Evolutionary conservation across 2,329 filamentous ascomycete species (phyloP).

Genomic region (Colletotrichum spinosum): DNA sequence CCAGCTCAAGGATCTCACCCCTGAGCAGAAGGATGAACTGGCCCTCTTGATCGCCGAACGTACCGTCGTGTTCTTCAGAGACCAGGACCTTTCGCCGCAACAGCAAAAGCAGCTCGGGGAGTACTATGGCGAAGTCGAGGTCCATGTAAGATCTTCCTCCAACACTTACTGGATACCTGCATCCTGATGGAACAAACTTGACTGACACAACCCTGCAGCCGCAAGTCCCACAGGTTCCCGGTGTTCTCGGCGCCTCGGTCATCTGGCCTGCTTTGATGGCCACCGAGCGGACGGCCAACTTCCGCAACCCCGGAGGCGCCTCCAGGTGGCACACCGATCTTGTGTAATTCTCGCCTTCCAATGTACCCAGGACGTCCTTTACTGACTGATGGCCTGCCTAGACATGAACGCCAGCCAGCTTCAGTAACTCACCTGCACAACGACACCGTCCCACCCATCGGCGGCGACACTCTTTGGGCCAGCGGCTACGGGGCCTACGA

Average conservation of each 20-base stretch:
- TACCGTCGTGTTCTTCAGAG: slow-evolving; percentile 75
- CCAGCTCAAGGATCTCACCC: slow-evolving; percentile 70
- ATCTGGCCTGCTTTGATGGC: slow-evolving; percentile 78
- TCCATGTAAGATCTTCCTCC: slow-evolving; percentile 64
- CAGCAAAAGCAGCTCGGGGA: slow-evolving; percentile 73
- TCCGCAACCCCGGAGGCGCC: slow-evolving; percentile 75
- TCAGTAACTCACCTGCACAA: slow-evolving; percentile 79
- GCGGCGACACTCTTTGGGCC: slow-evolving; percentile 80
- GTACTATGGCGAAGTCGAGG: slow-evolving; percentile 73
- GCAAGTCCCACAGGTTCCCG: slow-evolving; percentile 78
- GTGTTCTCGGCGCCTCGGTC: slow-evolving; percentile 71
- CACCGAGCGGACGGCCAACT: slow-evolving; percentile 69
- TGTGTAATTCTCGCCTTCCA: slow-evolving; percentile 49
- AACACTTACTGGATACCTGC: slow-evolving; percentile 5
- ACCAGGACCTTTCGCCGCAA: slow-evolving; percentile 71
- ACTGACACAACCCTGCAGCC: slow-evolving; percentile 57
- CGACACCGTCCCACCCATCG: slow-evolving; percentile 72
- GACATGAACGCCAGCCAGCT: slow-evolving; percentile 75
- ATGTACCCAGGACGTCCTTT: no score
- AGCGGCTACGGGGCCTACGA: slow-evolving; percentile 79
- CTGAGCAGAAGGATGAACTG: slow-evolving; percentile 71
- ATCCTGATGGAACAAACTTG: neutral
- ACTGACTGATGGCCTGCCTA: no score
- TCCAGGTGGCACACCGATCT: slow-evolving; percentile 78
- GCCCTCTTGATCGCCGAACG: slow-evolving; percentile 72